phyloP scores from a whole-genome alignment of 129 eudicot species.

The carrot (Daucus carota) region DH1_v3.0 NC_030388.2:13290501-13291000 shows the following conservation, averaged over 20 bases:
- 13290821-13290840: background rate
- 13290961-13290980: background rate
- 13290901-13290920: background rate
- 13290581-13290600: constrained; percentile 26
- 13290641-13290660: background rate
- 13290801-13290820: background rate
- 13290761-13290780: no score
- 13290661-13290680: background rate
- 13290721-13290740: background rate
- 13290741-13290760: background rate
- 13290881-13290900: background rate
- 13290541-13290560: constrained; percentile 32
- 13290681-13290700: background rate
- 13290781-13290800: no score
- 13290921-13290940: background rate
- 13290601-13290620: background rate
- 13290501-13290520: constrained; percentile 91
- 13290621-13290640: background rate
- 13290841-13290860: background rate
- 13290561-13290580: constrained; percentile 28
- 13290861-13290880: background rate
- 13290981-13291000: background rate
- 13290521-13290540: constrained; percentile 87
- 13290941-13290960: background rate
- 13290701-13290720: background rate